Evolutionary conservation across 1,284 basidiomycete species (phyloP), one percentile per base, ranked within the genome.

Genomic region (Inonotus hispidus): DNA sequence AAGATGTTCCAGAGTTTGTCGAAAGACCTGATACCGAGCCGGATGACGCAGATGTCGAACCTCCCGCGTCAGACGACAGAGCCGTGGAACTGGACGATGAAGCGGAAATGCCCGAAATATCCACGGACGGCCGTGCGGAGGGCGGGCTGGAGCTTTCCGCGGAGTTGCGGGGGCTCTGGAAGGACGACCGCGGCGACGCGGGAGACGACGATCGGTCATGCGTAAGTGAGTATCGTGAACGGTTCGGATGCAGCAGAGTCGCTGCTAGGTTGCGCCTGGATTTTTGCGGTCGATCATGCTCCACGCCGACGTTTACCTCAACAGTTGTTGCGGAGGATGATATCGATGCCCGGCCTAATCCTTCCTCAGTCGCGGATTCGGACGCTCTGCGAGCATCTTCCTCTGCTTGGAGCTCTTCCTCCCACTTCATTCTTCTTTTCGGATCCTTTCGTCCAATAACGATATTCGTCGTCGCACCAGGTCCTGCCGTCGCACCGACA

Each of bases 151-250:
- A 38, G 16, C 35, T 16, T 13, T 59, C 58, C 45, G 29, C 52
- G 39, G 68, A 69, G 35, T 71, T 68, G 11, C 73, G 69, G 21
- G 74, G 68, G 13, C 74, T 68, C 59, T 74, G 74, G 45, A 78
- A 67, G 39, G 77, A 79, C 8, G 74, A 69, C 32, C 77, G 67
- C 2, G 72, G 68, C 11, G 72, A 68, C 5, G 65, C 65, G 6
- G 67, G 67, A 23, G 65, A 60, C 19, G 56, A 57, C 25, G 67
- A 62, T 14, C 25, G 19, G 13, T 14, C 50, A 1, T 29, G 25
- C 23, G 32, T 13, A 23, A 53, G 39, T 13, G 55, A 58, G 29
- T 32, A 61, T 46, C 46, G 58, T 21, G 39, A 58, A 23, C 54
- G 58, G 61, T 58, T 66, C 47, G 70, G 68, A 45, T 70, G 70